Evolutionary conservation across 495 filamentous ascomycete genomes (phyloP), one percentile per base, ranked within the genome.

Genomic region (Neurospora pannonica): DNA sequence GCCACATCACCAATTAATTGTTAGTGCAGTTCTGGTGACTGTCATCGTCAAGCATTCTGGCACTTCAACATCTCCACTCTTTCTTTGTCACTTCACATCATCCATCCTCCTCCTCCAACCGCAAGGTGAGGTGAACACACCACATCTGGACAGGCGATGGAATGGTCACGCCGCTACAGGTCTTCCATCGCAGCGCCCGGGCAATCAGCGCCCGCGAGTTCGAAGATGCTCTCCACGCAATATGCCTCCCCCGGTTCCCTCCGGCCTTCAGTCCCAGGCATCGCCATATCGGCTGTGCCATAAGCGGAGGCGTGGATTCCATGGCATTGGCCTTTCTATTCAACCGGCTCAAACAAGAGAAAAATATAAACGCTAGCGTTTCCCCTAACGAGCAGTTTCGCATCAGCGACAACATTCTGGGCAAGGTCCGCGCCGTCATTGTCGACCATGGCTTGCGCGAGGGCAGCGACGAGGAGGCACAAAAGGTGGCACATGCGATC

Each of bases 231-330:
- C 74, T 92, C 73, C 82, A 81, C 28, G 83, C 84, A 71, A 85
- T 85, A 76, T 89, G 87, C 81, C 74, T 78, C 24, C 84, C 84
- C 6, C 82, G 86, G 3, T 87, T 83, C 75, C 79, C 81, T 9
- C 43, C 39, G 2, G 73, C 75, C 5, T 77, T 78, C n/a, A 70
- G 72, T 11, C 71, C 74, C 38, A 7, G 15, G 4, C 75, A 75
- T 38, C 83, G 82, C 70, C 72, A 42, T 11, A 79, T 85, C 71
- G 82, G 85, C 86, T 76, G 40, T 37, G 95, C 95, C 13, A 84
- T 98, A 69, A 98, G 95, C 80, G 96, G 96, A 8, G 96, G 96
- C 19, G 92, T 96, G 17, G 96, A 99, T 78, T 98, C 96, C 5
- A 99, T 97, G 94, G 95, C 95, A 28, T 84, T 99, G 43, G 93